Evolutionary conservation across 768 basidiomycete genomes (phyloP).

Genomic region (Phlebiopsis flavidoalba): DNA sequence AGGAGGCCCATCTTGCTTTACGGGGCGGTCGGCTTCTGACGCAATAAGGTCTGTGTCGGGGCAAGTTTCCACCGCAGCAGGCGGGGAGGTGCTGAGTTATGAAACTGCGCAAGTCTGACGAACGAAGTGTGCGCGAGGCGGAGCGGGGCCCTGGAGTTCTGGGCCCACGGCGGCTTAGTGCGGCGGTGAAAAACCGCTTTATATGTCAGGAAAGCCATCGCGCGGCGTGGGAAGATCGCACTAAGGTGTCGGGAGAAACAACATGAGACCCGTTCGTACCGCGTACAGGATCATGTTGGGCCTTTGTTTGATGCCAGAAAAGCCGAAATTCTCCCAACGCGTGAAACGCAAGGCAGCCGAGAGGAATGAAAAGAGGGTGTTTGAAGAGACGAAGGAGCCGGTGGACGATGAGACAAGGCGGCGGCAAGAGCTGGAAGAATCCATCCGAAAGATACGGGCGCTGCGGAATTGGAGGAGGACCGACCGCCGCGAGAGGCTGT

Average conservation of each 20-base stretch:
- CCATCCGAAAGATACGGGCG: conserved; percentile 1
- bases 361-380: background rate
- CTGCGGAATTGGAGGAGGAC: background rate
- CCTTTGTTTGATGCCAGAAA: background rate
- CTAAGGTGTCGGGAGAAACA: background rate
- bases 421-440: background rate
- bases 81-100: background rate
- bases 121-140: background rate
- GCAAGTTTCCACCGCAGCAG: too few species aligned
- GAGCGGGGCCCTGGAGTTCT: too few species aligned
- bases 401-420: background rate
- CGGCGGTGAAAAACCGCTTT: too few species aligned
- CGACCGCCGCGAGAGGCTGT: background rate
- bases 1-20: too few species aligned
- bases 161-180: too few species aligned
- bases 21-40: too few species aligned
- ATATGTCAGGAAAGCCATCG: background rate
- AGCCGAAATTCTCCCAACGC: background rate
- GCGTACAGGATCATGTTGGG: too few species aligned
- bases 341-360: background rate
- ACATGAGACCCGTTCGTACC: too few species aligned
- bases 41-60: too few species aligned
- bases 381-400: background rate
- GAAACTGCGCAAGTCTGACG: background rate
- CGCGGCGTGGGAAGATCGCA: too few species aligned